Evolutionary conservation across 2,329 filamentous ascomycete species (phyloP).

Genomic region (Bertia moriformis): DNA sequence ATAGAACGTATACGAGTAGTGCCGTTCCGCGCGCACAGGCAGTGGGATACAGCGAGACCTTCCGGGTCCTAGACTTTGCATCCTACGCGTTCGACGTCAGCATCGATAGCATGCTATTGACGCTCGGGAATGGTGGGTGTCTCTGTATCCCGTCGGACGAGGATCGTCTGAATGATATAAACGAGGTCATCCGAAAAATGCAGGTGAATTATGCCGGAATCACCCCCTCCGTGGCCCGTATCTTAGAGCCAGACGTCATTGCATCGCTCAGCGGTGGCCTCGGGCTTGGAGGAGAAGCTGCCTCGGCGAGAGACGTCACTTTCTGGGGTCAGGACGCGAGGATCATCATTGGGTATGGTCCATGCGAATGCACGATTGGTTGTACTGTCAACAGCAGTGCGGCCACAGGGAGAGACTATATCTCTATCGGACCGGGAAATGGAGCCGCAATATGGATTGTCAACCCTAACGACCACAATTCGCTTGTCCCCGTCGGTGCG

Average conservation of each 20-base stretch:
- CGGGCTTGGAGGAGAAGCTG: conserved; percentile 33
- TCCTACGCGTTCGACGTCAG: conserved; percentile 40
- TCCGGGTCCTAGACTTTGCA: conserved; percentile 29
- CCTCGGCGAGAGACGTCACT: conserved; percentile 32
- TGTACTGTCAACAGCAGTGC: conserved; percentile 31
- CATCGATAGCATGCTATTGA: conserved; percentile 37
- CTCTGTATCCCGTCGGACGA: conserved; percentile 39
- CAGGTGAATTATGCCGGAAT: conserved; percentile 32
- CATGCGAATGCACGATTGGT: conserved; percentile 37
- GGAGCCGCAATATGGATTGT: conserved; percentile 35
- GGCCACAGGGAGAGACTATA: conserved; percentile 13
- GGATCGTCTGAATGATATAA: conserved; percentile 33
- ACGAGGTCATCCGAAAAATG: conserved; percentile 25
- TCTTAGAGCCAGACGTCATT: conserved; percentile 28
- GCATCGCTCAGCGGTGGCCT: conserved; percentile 26
- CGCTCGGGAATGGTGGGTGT: conserved; percentile 30
- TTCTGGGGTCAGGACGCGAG: conserved; percentile 28
- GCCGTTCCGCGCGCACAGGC: conserved; percentile 24
- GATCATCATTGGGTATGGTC: conserved; percentile 35
- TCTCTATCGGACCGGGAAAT: conserved; percentile 31
- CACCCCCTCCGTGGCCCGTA: conserved; percentile 32
- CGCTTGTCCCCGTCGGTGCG: conserved; percentile 28
- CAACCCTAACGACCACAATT: conserved; percentile 28
- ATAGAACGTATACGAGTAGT: conserved; percentile 29
- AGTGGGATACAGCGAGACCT: conserved; percentile 24